phyloP scores from a whole-genome alignment of 768 basidiomycete genomes.

The Ramaria sp. region DNA sequence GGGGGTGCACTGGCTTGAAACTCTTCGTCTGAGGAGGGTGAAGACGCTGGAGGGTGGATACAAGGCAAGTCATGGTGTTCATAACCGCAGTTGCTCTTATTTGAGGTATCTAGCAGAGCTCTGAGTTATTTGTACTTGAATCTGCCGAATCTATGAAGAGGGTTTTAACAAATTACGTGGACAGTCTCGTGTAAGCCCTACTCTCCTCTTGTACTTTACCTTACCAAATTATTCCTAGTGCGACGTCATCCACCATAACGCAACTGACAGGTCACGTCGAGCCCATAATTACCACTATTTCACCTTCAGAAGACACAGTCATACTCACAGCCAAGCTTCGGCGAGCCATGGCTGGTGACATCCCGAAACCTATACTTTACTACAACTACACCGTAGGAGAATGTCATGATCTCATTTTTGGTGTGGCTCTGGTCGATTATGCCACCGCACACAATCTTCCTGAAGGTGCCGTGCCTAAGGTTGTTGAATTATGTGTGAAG shows the following conservation, averaged over 20 bases:
- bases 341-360: slow-evolving; percentile 49
- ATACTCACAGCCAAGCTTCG: slow-evolving; percentile 45
- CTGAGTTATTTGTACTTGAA: slow-evolving; percentile 72
- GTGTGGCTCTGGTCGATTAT: slow-evolving; percentile 80
- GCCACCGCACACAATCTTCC: slow-evolving; percentile 65
- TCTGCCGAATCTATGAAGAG: slow-evolving; percentile 50
- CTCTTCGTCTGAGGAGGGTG: slow-evolving; percentile 66
- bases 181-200: slow-evolving; percentile 58
- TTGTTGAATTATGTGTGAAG: slow-evolving; percentile 67
- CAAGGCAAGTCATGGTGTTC: slow-evolving; percentile 36
- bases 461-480: slow-evolving; percentile 70
- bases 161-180: slow-evolving; percentile 61
- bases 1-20: slow-evolving; percentile 88
- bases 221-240: slow-evolving; percentile 31
- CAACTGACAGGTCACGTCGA: slow-evolving; percentile 61
- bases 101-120: slow-evolving; percentile 40
- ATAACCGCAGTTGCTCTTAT: not conserved
- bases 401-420: slow-evolving; percentile 84
- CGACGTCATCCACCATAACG: slow-evolving; percentile 65
- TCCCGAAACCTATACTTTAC: slow-evolving; percentile 65
- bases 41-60: slow-evolving; percentile 79
- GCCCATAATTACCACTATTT: slow-evolving; percentile 51
- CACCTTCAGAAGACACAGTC: slow-evolving; percentile 57
- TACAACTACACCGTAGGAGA: slow-evolving; percentile 72
- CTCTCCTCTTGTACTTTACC: not conserved